Evolutionary conservation across 495 filamentous ascomycete species (phyloP).

Genomic region (Lepraria neglecta): DNA sequence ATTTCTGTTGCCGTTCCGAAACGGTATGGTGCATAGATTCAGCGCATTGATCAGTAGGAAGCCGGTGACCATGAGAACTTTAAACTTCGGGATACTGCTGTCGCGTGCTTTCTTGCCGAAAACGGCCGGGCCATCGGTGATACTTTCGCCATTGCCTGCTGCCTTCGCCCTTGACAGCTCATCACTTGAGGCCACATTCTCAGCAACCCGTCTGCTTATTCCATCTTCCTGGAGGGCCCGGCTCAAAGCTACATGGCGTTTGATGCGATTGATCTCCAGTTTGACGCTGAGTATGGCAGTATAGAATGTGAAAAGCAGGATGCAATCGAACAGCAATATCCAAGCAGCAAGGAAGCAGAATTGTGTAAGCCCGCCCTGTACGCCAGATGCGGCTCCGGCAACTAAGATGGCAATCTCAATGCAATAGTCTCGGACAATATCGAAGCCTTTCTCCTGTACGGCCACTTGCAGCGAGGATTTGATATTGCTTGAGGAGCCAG

Average conservation of each 20-base stretch:
- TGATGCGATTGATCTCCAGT: slow-evolving; percentile 95
- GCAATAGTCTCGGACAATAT: slow-evolving; percentile 87
- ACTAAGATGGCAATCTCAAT: slow-evolving; percentile 84
- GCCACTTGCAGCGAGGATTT: slow-evolving; percentile 81
- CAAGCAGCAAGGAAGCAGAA: slow-evolving; percentile 98
- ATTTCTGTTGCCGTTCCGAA: slow-evolving; percentile 54
- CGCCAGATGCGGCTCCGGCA: slow-evolving; percentile 82
- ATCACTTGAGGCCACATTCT: slow-evolving; percentile 87
- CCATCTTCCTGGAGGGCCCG: slow-evolving; percentile 93
- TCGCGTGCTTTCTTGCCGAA: slow-evolving; percentile 83
- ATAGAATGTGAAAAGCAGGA: slow-evolving; percentile 95
- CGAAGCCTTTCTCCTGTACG: slow-evolving; percentile 83
- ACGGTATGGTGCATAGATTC: slow-evolving; percentile 82
- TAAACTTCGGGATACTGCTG: slow-evolving; percentile 87
- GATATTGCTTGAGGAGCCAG: slow-evolving; percentile 56
- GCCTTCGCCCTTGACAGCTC: slow-evolving; percentile 64
- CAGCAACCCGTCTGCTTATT: slow-evolving; percentile 78
- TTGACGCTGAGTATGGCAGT: slow-evolving; percentile 96
- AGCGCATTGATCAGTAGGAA: slow-evolving; percentile 83
- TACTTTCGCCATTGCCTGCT: slow-evolving; percentile 26
- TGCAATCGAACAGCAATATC: slow-evolving; percentile 94
- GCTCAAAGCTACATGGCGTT: slow-evolving; percentile 83
- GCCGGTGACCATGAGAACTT: slow-evolving; percentile 88
- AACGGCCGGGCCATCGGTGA: slow-evolving; percentile 39
- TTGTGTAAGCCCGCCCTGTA: slow-evolving; percentile 89